Base-by-base conservation (phyloP, 2,329 filamentous ascomycete species). In the Sporothrix brasiliensis region DNA sequence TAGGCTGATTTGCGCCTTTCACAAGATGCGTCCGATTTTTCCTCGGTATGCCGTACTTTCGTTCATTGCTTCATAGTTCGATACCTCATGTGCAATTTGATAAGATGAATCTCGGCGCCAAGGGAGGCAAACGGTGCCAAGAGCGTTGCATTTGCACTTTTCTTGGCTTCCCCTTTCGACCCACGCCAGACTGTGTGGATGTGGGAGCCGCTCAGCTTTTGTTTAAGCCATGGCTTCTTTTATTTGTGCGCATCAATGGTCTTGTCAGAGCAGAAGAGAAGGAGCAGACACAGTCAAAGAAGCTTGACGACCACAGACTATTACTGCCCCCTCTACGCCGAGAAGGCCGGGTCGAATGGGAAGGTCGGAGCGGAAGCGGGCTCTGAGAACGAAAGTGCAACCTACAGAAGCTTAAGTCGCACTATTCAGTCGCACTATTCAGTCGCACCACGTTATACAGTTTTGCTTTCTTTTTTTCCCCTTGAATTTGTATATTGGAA, bases 231-330 rank as follows among this genome's bases (percentile, higher is more conserved):
- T 63, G n/a, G 39, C 21, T 27, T 47, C 13, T 7, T 41, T 24
- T 13, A 44, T 61, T 41, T 16, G 34, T 24, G 56, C 34, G 41
- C 47, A 39, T 24, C 34, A 39, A 61, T 63, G 13, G 21, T 63
- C 39, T 16, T 63, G 39, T 27, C 39, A 14, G 39, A 27, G 58
- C 27, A 47, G 58, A 63, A 47, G 58, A 63, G 58, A 34, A 47
- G 39, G 41, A 14, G 19, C 27, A 47, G 58, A 63, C 19, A 39
- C n/a, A 39, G 10, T 21, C 27, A 30, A 30, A 34, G 53, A 16
- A 4, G 41, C 53, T 56, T 56, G 10, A 11, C 27, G 21, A 21
- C 19, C 56, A n/a, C 21, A 58, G 54, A 39, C n/a, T 34, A 34
- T 34, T 34, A 16, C 6, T 49, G 14, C 13, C 44, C 44, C 21